These are phyloP conservation scores for Solanum bulbocastanum DNA, from an alignment of 257 asterid species.

Conservation along the genomic window DNA sequence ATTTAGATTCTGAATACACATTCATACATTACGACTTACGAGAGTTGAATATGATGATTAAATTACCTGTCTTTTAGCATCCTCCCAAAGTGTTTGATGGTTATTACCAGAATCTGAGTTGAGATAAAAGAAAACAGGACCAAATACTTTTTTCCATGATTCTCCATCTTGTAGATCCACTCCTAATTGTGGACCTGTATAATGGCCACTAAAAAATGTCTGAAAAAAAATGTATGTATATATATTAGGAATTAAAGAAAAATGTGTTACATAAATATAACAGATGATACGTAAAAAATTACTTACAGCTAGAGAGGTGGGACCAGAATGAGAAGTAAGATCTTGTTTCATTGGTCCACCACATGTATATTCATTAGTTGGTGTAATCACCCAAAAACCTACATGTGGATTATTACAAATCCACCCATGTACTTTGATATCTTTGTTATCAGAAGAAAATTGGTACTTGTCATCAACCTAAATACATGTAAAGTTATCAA, in stretches of 20 bases:
- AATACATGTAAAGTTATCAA: not conserved
- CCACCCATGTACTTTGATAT: slow-evolving; percentile 25
- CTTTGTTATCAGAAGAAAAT: slow-evolving; percentile 9
- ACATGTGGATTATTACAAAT: slow-evolving; percentile 1
- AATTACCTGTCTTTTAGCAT: slow-evolving; percentile 62
- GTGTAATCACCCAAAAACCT: slow-evolving; percentile 30
- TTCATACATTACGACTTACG: no score
- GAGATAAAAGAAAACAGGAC: slow-evolving; percentile 65
- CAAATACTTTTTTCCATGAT: slow-evolving; percentile 78
- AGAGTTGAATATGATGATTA: not conserved
- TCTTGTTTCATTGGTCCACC: slow-evolving; percentile 31
- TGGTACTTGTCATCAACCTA: slow-evolving; percentile 36
- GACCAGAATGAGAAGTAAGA: slow-evolving; percentile 28
- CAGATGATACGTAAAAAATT: not conserved
- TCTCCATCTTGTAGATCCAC: slow-evolving; percentile 42
- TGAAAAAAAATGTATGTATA: not conserved
- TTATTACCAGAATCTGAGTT: slow-evolving; percentile 38
- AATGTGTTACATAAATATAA: not conserved
- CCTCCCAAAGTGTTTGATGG: slow-evolving; percentile 50
- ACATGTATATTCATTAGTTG: slow-evolving; percentile 14
- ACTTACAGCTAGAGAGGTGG: slow-evolving; percentile 14
- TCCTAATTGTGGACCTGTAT: slow-evolving; percentile 55
- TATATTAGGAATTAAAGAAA: not conserved
- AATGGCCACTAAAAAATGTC: slow-evolving; percentile 61
- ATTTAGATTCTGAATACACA: not conserved